A percentile compares a stretch with the other conserved stretches of the same genome.
Evolutionary conservation across 768 basidiomycete species (phyloP).

Genomic region (Mycena rebaudengoi): DNA sequence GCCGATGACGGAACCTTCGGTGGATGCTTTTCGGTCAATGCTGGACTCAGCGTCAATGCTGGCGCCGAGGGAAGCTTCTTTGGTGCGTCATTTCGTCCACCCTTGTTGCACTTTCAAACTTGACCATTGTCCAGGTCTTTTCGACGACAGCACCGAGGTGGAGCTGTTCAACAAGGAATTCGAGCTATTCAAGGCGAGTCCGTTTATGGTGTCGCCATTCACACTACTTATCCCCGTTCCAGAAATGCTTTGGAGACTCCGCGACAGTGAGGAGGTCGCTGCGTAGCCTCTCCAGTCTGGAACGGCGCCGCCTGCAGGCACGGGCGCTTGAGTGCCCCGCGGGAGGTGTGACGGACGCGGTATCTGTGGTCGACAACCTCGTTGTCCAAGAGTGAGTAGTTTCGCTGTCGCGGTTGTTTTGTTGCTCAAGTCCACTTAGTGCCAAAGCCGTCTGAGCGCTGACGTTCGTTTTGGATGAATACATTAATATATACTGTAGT

Average conservation of each 20-base stretch:
- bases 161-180: slow-evolving; percentile 30
- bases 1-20: slow-evolving; percentile 10
- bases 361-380: too few species aligned
- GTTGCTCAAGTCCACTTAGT: too few species aligned
- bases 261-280: not conserved
- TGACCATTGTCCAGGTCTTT: slow-evolving; percentile 19
- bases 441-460: too few species aligned
- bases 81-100: not conserved
- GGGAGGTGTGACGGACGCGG: not conserved
- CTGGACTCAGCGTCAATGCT: slow-evolving; percentile 21
- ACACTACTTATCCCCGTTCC: not conserved
- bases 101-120: not conserved
- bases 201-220: not conserved
- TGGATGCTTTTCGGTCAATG: slow-evolving; percentile 28
- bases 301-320: not conserved
- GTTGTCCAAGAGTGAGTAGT: not conserved
- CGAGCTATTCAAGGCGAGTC: slow-evolving; percentile 28
- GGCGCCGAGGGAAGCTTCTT: slow-evolving; percentile 30
- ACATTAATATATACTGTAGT: too few species aligned
- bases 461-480: too few species aligned
- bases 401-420: too few species aligned
- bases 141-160: slow-evolving; percentile 9
- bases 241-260: slow-evolving; percentile 17
- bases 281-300: not conserved
- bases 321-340: not conserved